Evolutionary conservation across 2,329 filamentous ascomycete species (phyloP).

Genomic region (Apiospora malaysiana): DNA sequence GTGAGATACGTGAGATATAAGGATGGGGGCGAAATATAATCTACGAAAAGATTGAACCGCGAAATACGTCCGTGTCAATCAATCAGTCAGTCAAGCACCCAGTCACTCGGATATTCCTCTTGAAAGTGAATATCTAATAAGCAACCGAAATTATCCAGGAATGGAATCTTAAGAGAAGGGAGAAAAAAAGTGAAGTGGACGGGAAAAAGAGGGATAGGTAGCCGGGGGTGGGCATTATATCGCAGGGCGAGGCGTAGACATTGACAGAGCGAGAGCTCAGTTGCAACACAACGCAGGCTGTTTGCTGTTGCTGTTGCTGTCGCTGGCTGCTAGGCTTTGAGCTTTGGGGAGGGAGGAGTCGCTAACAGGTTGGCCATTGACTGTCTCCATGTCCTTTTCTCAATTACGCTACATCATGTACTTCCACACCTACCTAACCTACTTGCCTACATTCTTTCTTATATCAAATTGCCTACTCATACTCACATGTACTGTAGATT

Average conservation of each 20-base stretch:
- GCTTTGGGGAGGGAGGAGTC: background rate
- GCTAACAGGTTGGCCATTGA: conserved; percentile 7
- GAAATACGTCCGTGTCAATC: background rate
- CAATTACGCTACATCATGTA: background rate
- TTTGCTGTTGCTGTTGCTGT: background rate
- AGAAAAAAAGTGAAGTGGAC: background rate
- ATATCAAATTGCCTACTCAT: background rate
- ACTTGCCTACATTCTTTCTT: too few species aligned
- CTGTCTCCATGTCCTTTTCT: background rate
- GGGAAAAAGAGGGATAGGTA: background rate
- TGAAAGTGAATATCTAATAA: background rate
- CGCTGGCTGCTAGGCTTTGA: background rate
- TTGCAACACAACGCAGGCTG: conserved; percentile 7
- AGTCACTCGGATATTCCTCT: background rate
- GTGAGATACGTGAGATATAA: conserved; percentile 12
- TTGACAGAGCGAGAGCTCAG: background rate
- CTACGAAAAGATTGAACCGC: background rate
- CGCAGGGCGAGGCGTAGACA: background rate
- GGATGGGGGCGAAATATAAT: conserved; percentile 13
- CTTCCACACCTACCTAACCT: background rate
- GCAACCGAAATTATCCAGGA: background rate
- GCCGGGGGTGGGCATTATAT: background rate
- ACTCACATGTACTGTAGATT: background rate
- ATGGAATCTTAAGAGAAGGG: background rate
- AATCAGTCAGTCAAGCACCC: background rate